phyloP scores from a whole-genome alignment of 768 basidiomycete species.

The Coprinopsis marcescibilis region DNA sequence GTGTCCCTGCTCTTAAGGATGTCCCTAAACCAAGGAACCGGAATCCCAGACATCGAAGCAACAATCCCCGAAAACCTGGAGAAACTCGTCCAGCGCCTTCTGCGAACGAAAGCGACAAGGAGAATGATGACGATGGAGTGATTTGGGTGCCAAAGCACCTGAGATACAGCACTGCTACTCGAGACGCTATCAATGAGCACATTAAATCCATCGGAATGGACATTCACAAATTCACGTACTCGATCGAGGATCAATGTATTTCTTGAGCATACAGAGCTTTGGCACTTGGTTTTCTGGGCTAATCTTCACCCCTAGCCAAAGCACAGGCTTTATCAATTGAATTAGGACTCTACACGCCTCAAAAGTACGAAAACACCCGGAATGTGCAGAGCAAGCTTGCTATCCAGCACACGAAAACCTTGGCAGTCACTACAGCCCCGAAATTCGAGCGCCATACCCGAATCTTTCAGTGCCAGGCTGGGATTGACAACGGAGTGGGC shows the following conservation, averaged over 20 bases:
- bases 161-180: too few relatives aligned
- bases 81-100: too few relatives aligned
- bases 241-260: conserved; percentile 1
- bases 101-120: too few relatives aligned
- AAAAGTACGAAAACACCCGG: background rate
- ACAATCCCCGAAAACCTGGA: too few relatives aligned
- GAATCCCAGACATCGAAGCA: too few relatives aligned
- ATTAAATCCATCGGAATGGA: background rate
- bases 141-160: too few relatives aligned
- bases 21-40: too few relatives aligned
- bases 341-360: background rate
- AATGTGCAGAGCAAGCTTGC: conserved; percentile 4
- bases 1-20: too few relatives aligned
- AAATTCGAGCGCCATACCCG: background rate
- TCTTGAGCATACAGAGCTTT: background rate
- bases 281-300: background rate
- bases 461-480: conserved; percentile 17
- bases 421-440: background rate
- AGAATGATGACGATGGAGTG: too few relatives aligned
- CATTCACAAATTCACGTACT: background rate
- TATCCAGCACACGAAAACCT: background rate
- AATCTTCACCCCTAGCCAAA: background rate
- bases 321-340: background rate
- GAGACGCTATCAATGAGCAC: background rate
- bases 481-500: conserved; percentile 12